Conservation (phyloP, 306 rosid genomes). For the Lathyrus oleraceus region DNA sequence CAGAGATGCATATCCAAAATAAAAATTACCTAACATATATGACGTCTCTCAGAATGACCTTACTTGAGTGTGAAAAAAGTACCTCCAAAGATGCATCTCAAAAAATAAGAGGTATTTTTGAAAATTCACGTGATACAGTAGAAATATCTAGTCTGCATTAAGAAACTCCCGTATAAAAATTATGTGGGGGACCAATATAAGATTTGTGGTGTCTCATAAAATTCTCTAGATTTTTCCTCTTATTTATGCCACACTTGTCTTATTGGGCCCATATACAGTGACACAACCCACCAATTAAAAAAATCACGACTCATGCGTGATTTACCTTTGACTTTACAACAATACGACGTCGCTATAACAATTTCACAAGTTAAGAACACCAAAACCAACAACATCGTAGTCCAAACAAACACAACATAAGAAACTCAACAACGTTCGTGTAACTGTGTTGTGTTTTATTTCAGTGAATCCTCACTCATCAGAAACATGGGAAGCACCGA, state of each 20-base stretch:
- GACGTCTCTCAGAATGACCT: too few species aligned
- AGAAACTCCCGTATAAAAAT: too few species aligned
- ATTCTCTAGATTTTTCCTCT: too few species aligned
- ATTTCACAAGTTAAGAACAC: not conserved
- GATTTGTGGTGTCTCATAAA: too few species aligned
- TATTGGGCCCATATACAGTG: not conserved
- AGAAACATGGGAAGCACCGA: constrained; percentile 68
- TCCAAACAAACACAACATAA: constrained; percentile 4
- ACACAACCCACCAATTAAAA: not conserved
- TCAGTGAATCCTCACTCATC: not conserved
- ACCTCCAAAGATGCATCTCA: too few species aligned
- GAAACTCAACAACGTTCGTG: not conserved
- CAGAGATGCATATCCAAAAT: too few species aligned
- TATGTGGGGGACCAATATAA: too few species aligned
- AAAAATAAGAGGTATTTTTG: too few species aligned
- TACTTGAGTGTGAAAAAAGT: too few species aligned
- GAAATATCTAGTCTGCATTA: too few species aligned
- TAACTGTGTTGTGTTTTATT: not conserved
- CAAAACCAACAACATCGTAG: not conserved
- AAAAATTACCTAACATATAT: too few species aligned
- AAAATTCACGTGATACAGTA: too few species aligned
- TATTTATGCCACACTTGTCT: not conserved
- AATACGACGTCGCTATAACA: constrained; percentile 1
- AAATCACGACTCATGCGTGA: not conserved
- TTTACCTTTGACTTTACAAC: not conserved